A percentile compares a stretch with the other conserved stretches of the same genome.
These are phyloP conservation scores for Aspergillus calidoustus DNA, from an alignment of 2,329 filamentous ascomycete species.

Conservation along the genomic window DNA sequence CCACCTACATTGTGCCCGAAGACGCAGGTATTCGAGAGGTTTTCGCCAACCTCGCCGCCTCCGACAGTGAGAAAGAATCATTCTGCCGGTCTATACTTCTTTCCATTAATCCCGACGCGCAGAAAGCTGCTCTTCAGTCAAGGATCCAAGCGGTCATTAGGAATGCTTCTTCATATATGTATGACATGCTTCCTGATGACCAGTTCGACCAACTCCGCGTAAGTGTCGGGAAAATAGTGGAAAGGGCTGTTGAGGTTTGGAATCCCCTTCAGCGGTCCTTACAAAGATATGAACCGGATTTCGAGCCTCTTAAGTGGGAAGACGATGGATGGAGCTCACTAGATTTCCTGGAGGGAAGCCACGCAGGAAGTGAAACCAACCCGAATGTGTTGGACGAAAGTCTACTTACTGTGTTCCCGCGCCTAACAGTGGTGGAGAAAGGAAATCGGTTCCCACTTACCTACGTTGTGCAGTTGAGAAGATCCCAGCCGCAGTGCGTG, in stretches of 20 bases:
- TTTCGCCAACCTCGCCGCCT: constrained; percentile 6
- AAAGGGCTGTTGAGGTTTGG: constrained; percentile 8
- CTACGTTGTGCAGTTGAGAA: not conserved
- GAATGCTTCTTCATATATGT: constrained; percentile 1
- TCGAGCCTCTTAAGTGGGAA: constrained; percentile 2
- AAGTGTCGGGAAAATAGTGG: constrained; percentile 5
- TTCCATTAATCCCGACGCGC: constrained; percentile 4
- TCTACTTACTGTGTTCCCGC: constrained; percentile 8
- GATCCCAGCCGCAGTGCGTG: not conserved
- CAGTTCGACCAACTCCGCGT: constrained; percentile 1
- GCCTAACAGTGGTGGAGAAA: not conserved
- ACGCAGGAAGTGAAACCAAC: not conserved
- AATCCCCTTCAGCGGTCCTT: not conserved
- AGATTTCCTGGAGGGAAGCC: not conserved
- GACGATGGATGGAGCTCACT: not conserved
- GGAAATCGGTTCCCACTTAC: not conserved
- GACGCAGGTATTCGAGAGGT: not conserved
- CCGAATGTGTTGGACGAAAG: not conserved
- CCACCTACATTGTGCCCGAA: constrained; percentile 8
- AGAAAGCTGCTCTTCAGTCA: not conserved
- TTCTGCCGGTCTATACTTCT: constrained; percentile 9
- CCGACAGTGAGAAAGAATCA: constrained; percentile 8
- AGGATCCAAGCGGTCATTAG: not conserved
- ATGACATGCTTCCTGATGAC: constrained; percentile 4
- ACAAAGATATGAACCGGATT: constrained; percentile 11